phyloP scores from a whole-genome alignment of 768 basidiomycete species.

The Termitomyces sp. region DNA sequence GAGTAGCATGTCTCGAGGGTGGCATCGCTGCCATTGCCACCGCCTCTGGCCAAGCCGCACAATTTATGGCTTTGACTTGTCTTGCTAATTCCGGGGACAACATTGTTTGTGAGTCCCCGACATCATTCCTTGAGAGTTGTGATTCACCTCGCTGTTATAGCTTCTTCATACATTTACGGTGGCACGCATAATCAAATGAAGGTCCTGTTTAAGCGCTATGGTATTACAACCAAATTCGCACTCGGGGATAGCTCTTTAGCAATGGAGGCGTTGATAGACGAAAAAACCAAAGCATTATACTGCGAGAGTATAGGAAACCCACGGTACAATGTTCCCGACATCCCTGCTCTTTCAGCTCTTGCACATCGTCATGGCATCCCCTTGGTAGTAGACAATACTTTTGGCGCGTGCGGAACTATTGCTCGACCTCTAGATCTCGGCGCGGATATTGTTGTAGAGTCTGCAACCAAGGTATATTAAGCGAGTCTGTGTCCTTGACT shows the following conservation, averaged over 20 bases:
- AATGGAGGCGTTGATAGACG: conserved; percentile 50
- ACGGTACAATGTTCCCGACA: conserved; percentile 43
- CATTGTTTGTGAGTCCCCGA: conserved; percentile 46
- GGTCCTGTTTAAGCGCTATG: conserved; percentile 36
- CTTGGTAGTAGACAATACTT: conserved; percentile 64
- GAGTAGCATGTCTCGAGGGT: conserved; percentile 61
- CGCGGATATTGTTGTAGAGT: conserved; percentile 30
- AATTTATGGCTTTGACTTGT: conserved; percentile 52
- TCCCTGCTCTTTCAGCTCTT: conserved; percentile 56
- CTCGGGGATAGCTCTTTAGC: conserved; percentile 38
- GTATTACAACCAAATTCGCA: conserved; percentile 51
- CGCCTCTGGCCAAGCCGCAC: conserved; percentile 58
- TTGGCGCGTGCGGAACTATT: conserved; percentile 53
- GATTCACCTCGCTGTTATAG: neutral
- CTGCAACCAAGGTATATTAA: conserved; percentile 1
- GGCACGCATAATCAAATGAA: conserved; percentile 54
- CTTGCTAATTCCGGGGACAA: conserved; percentile 56
- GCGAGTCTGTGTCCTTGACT: neutral
- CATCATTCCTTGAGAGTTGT: conserved; percentile 11
- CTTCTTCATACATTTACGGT: conserved; percentile 21
- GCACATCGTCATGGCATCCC: conserved; percentile 59
- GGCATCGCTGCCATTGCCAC: conserved; percentile 56
- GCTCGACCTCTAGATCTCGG: conserved; percentile 21
- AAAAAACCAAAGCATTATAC: conserved; percentile 52
- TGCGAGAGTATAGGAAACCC: conserved; percentile 65